Percentiles rank a stretch among this genome's conserved stretches.
Evolutionary conservation across 345 rosid species (phyloP).

Genomic region (Eucalyptus grandis): DNA sequence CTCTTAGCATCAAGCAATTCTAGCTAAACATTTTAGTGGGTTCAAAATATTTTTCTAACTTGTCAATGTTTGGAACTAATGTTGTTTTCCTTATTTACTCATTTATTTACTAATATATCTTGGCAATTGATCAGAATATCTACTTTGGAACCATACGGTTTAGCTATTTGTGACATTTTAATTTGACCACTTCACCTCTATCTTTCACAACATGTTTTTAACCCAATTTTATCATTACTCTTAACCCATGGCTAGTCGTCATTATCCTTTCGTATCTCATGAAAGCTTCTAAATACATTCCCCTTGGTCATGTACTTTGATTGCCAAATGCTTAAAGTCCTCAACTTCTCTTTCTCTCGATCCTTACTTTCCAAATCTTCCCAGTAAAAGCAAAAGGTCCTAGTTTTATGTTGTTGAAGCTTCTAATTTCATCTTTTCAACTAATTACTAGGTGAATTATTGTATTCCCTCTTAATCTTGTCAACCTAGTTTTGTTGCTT

Average conservation of each 20-base stretch:
- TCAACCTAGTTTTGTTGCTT: not conserved
- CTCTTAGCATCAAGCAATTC: too few species aligned
- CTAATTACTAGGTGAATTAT: not conserved
- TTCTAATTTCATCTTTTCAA: too few species aligned
- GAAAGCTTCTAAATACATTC: not conserved
- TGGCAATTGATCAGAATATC: too few species aligned
- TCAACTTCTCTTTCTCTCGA: not conserved
- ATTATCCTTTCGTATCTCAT: not conserved
- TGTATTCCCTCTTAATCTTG: too few species aligned
- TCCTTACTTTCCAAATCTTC: not conserved
- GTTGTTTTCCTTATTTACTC: too few species aligned
- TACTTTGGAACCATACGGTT: not conserved
- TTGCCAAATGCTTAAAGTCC: not conserved
- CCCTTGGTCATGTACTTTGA: not conserved
- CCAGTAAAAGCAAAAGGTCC: not conserved
- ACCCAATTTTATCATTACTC: not conserved
- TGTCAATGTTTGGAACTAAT: too few species aligned
- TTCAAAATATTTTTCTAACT: too few species aligned
- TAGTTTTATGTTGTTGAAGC: too few species aligned
- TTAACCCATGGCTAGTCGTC: not conserved
- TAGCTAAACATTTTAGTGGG: too few species aligned
- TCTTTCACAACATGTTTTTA: not conserved
- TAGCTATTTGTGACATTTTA: not conserved
- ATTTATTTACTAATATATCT: too few species aligned
- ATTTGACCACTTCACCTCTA: not conserved